These are phyloP conservation scores for Sarcomyxa edulis DNA, from an alignment of 768 basidiomycete genomes.

Conservation along the genomic window DNA sequence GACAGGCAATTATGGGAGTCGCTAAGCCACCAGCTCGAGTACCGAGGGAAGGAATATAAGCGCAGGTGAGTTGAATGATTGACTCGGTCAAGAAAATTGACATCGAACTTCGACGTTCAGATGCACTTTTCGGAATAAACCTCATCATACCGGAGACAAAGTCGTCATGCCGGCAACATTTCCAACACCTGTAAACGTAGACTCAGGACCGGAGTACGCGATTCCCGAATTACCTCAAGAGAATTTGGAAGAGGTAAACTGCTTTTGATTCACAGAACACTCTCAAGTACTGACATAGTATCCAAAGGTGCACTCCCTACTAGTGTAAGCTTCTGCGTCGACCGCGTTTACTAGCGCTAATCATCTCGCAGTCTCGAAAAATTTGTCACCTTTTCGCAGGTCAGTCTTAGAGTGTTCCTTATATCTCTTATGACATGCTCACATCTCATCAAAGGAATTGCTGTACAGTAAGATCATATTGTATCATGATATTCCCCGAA, in stretches of 20 bases:
- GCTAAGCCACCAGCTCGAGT: conserved; percentile 28
- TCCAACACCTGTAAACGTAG: conserved; percentile 28
- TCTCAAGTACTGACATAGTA: conserved; percentile 2
- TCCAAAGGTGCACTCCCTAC: conserved; percentile 47
- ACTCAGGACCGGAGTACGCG: conserved; percentile 11
- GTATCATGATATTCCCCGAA: not conserved
- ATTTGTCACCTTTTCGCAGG: conserved; percentile 36
- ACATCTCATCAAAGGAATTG: conserved; percentile 16
- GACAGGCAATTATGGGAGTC: conserved; percentile 33
- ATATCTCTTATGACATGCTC: not conserved
- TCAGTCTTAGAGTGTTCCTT: conserved; percentile 12
- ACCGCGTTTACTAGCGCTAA: conserved; percentile 1
- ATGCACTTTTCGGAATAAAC: conserved; percentile 34
- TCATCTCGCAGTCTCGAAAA: conserved; percentile 33
- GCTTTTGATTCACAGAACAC: not conserved
- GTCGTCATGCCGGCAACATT: conserved; percentile 51
- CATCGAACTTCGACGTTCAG: conserved; percentile 18
- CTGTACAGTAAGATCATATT: conserved; percentile 25
- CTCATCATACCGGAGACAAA: conserved; percentile 28
- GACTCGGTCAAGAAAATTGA: not conserved
- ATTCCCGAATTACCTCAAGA: conserved; percentile 34
- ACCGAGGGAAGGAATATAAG: conserved; percentile 46
- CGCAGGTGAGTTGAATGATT: conserved; percentile 29
- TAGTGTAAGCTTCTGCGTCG: conserved; percentile 40
- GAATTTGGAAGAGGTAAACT: conserved; percentile 40